Percentiles rank a stretch among this genome's conserved stretches.
phyloP scores from a whole-genome alignment of 2,329 filamentous ascomycete genomes.

The Samsoniella hepiali region DNA sequence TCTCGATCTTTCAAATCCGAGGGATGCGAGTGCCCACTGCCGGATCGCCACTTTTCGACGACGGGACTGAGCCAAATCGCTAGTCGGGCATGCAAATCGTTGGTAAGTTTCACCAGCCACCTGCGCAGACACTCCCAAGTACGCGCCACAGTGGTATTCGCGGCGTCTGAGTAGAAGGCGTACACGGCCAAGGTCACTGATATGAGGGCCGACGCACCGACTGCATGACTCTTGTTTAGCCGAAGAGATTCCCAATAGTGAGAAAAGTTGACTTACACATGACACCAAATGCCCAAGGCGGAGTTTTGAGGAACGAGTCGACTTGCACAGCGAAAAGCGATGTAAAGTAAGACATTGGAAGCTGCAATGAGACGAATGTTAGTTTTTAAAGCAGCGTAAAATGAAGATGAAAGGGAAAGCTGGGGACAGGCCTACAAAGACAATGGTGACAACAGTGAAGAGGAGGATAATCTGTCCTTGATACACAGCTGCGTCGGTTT shows the following conservation, averaged over 20 bases:
- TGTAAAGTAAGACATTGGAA: constrained; percentile 8
- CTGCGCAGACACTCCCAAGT: background rate
- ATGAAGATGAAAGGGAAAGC: background rate
- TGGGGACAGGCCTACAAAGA: constrained; percentile 20
- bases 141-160: background rate
- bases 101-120: background rate
- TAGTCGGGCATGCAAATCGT: background rate
- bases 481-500: constrained; percentile 15
- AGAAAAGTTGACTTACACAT: constrained; percentile 13
- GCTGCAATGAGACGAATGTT: background rate
- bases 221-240: background rate
- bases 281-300: constrained; percentile 19
- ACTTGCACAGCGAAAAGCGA: constrained; percentile 23
- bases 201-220: background rate
- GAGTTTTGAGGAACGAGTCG: constrained; percentile 19
- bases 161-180: background rate
- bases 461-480: constrained; percentile 22
- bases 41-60: background rate
- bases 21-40: too few relatives aligned
- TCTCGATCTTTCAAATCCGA: background rate
- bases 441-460: constrained; percentile 23
- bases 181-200: background rate
- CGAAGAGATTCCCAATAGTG: background rate
- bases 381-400: background rate
- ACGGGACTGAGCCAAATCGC: background rate